A percentile compares a stretch with the other conserved stretches of the same genome.
Conservation (phyloP, 2,329 filamentous ascomycete species). For the Paecilomyces formosus region DNA sequence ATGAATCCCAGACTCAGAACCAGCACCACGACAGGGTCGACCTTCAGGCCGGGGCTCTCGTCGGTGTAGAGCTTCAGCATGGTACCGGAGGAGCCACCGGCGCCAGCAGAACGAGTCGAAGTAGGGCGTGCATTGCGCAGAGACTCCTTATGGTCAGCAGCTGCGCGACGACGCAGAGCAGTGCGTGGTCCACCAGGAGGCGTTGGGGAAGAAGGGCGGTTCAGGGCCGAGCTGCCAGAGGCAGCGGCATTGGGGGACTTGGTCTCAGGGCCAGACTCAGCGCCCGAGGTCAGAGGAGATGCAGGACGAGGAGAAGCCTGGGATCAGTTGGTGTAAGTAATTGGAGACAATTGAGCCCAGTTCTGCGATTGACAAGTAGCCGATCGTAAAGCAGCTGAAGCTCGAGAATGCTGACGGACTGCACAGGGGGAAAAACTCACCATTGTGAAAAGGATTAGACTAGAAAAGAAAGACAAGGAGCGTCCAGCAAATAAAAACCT, state of each 20-base stretch:
- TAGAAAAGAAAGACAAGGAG: neutral
- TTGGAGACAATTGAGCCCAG: neutral
- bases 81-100: constrained; percentile 91
- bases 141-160: constrained; percentile 95
- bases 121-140: constrained; percentile 86
- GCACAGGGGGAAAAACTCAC: neutral
- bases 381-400: neutral
- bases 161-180: constrained; percentile 88
- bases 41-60: constrained; percentile 93
- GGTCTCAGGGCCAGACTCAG: constrained; percentile 38
- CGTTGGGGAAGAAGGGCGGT: constrained; percentile 76
- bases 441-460: neutral
- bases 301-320: constrained; percentile 34
- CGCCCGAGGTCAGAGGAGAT: constrained; percentile 37
- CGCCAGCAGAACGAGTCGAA: constrained; percentile 87
- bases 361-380: neutral
- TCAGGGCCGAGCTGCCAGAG: constrained; percentile 58
- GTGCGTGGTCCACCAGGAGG: constrained; percentile 91
- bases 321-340: neutral
- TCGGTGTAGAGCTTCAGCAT: constrained; percentile 99
- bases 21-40: constrained; percentile 94
- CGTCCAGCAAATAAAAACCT: neutral
- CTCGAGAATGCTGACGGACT: neutral
- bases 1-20: constrained; percentile 97
- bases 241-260: constrained; percentile 29